Evolutionary conservation across 2,329 filamentous ascomycete species (phyloP), one percentile per base, ranked within the genome.

Genomic region (Byssothecium circinans): DNA sequence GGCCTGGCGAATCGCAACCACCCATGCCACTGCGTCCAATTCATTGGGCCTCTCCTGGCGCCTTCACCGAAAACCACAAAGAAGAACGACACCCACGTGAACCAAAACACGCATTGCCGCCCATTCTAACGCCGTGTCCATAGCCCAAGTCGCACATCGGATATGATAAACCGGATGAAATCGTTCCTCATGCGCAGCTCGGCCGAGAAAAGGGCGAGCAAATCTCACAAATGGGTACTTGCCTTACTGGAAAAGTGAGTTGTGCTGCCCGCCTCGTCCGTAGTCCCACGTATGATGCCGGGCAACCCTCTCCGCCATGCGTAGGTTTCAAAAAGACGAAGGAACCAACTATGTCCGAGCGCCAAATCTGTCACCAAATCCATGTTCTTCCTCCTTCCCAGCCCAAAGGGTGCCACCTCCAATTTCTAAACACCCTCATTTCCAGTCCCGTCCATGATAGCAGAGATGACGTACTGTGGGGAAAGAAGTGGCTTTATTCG

Each of bases 41-140:
- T 49, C 48, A 70, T 69, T 70, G 62, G 67, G 47, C 54, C 20
- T 39, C 25, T 38, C 47, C 29, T 47, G 50, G 57, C 65, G 63
- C 64, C 59, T 58, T 54, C 43, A 50, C 52, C 43, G 33, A 41
- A 43, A 49, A 46, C 49, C 57, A 54, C 53, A 59, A 56, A 56
- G 47, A 25, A 25, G 23, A 56, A 54, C 29, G 46, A 53, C 37
- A 22, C 38, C 45, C 56, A 54, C 40, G 45, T 45, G 46, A 45
- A 41, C 47, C 45, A 42, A 36, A 30, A 33, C 30, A 49, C 23
- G 43, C 44, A 43, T 46, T 53, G 53, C 54, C 47, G 53, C 50
- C 50, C 50, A 52, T 46, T 23, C 23, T 46, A n/a, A 48, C 38
- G 43, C 47, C 29, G 33, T 41, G 30, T 41, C 45, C 39, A 23